Base-by-base conservation (phyloP, 2,329 filamentous ascomycete genomes). In the Pleurostoma richardsiae region DNA sequence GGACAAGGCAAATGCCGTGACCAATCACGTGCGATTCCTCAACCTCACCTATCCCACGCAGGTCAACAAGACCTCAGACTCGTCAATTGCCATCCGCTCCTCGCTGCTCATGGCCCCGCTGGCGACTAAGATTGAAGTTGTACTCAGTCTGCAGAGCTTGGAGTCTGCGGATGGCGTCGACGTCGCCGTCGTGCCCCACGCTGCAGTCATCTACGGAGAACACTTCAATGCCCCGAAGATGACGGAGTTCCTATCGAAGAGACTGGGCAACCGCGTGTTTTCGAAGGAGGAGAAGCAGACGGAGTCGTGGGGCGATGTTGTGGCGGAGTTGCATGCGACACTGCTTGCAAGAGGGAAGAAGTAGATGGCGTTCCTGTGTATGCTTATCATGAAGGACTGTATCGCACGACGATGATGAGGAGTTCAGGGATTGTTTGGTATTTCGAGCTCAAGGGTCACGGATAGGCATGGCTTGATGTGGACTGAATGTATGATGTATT, bases 161-260 rank as follows among this genome's bases (percentile, higher is more conserved):
- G 69, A 65, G 42, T 67, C 66, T 1, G 66, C 67, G 1, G 69
- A 71, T n/a, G 73, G 75, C 4, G 66, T 85, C 8, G 73, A 79
- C 1, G 72, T 88, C 33, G 62, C 65, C 10, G 67, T 86, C 28
- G 67, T 66, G 5, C 72, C 76, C 1, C 69, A 68, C 27, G 86
- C 82, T 0, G 73, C 71, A 44, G 80, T 91, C 1, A 71, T 90
- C 3, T 94, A 94, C 60, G 88, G 88, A 0, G 87, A 92, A 66
- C 75, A 79, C 49, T 90, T 91, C 62, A 88, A 89, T 53, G 80
- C 83, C 53, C 78, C 73, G 43, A 90, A 88, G 65, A 84, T 94
- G 71, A 72, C 69, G n/a, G 85, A 89, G 46, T 90, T 87, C 54
- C 59, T 94, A 52, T 63, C 70, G 10, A 75, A 76, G 33, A 73